Evolutionary conservation across 2,329 filamentous ascomycete genomes (phyloP), one percentile per base, ranked within the genome.

Genomic region (Fusarium liriodendri): DNA sequence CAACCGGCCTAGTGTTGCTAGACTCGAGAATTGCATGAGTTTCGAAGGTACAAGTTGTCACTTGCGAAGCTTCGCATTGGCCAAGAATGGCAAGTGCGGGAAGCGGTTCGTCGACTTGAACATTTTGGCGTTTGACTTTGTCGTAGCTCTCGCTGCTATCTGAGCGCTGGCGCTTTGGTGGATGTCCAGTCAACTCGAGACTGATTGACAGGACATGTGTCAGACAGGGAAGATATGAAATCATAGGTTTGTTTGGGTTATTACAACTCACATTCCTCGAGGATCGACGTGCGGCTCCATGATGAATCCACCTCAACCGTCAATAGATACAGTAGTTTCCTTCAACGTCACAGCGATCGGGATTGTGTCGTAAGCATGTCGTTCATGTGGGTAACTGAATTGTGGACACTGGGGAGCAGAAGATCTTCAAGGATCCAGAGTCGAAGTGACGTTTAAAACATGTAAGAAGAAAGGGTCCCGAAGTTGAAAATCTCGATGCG

Each of bases 401-500:
- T 74, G 71, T 72, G 71, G 71, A 66, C 29, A 69, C 57, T 42
- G 50, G 60, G 47, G 52, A 66, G 14, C 42, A 57, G 35, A 54
- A n/a, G 25, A 59, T 58, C 71, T 33, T 66, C 25, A 57, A 71
- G 71, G 71, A 32, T 27, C 20, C 27, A 62, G 52, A 33, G 63
- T 59, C 54, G 33, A 57, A 52, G 71, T 73, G 71, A 74, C 71
- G 71, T 74, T 72, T 60, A 16, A 50, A 35, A 42, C 52, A 74
- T 64, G 62, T 37, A 62, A 61, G 58, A 63, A 35, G 50, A 42
- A 64, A 69, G 71, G 52, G 52, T 37, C 55, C 22, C 66, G 45
- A 18, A 38, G 40, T 33, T 69, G 57, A 60, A 47, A 74, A 74
- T 74, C 71, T 74, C 71, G 71, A 74, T 74, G 71, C 52, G 61